phyloP scores from a whole-genome alignment of 116 monocot species.

The Cymodocea nodosa region DNA sequence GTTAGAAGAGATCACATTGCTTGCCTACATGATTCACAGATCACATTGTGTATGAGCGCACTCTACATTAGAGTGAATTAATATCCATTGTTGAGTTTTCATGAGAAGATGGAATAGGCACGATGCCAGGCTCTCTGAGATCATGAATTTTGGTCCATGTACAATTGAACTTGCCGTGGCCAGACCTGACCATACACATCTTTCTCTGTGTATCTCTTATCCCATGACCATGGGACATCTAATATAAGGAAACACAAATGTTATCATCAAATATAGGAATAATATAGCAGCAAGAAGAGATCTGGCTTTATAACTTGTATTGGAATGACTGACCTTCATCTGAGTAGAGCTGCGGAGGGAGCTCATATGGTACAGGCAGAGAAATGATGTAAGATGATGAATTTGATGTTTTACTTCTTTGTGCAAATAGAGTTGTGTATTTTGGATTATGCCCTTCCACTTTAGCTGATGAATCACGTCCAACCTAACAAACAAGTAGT shows the following conservation, averaged over 20 bases:
- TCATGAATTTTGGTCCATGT: slow-evolving; percentile 1
- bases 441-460: slow-evolving; percentile 25
- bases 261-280: neutral
- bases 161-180: slow-evolving; percentile 38
- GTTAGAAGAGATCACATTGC: too few relatives aligned
- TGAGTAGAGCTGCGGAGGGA: slow-evolving; percentile 74
- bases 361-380: slow-evolving; percentile 78
- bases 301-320: neutral
- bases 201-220: slow-evolving; percentile 63
- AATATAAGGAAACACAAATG: slow-evolving; percentile 10
- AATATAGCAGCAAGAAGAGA: neutral
- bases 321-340: slow-evolving; percentile 22
- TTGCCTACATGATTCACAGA: too few relatives aligned
- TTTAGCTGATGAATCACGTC: slow-evolving; percentile 4
- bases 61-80: too few relatives aligned
- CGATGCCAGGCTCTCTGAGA: too few relatives aligned
- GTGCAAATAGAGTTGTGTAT: slow-evolving; percentile 43
- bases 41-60: too few relatives aligned
- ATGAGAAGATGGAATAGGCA: too few relatives aligned
- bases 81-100: too few relatives aligned
- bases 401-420: slow-evolving; percentile 12
- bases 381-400: slow-evolving; percentile 27
- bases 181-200: slow-evolving; percentile 80
- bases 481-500: slow-evolving; percentile 8
- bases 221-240: slow-evolving; percentile 99